Evolutionary conservation across 805 yeast genomes (phyloP), one percentile per base, ranked within the genome.

Genomic region (Yamadazyma paraphyllophila): DNA sequence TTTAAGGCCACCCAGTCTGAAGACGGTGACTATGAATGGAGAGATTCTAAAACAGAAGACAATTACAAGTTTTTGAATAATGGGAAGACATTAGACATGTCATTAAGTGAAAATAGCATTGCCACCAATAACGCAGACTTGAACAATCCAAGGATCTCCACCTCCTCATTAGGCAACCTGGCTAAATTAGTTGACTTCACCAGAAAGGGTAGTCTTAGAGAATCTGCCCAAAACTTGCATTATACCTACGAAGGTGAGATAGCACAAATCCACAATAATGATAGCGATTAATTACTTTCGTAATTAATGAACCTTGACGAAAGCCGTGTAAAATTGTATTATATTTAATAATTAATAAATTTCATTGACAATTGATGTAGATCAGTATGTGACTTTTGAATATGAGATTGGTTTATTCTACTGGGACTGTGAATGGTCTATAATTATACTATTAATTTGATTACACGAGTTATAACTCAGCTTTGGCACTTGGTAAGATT

Each of bases 141-240:
- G 7, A 46, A 44, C 17, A 43, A 44, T 31, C 43, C 49, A 12
- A 47, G 53, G 37, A 44, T 49, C 14, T 51, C 61, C 8, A 51
- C 37, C 35, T 30, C 56, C 9, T 53, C 61, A 1, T 44, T 54
- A 26, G 58, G 59, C 38, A 55, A 51, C 31, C 62, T 62, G 37
- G 76, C 77, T 10, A 74, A 76, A 55, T 60, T 75, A 44, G 78
- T 76, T 34, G 74, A 75, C 39, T 74, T 76, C 48, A 73, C 77
- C 4, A 60, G 78, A 51, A 68, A 68, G 51, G 72, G 71, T 8
- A 66, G 75, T 47, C 59, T 71, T 47, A 58, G 67, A 46, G 71
- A 71, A 43, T 63, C 71, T n/a, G 63, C 73, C 1, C 63, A 67
- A 39, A 66, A 62, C 35, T 65, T 63, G 14, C 54, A 58, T 38